Base-by-base conservation (phyloP, 1,284 basidiomycete species). In the Amylostereum areolatum region DNA sequence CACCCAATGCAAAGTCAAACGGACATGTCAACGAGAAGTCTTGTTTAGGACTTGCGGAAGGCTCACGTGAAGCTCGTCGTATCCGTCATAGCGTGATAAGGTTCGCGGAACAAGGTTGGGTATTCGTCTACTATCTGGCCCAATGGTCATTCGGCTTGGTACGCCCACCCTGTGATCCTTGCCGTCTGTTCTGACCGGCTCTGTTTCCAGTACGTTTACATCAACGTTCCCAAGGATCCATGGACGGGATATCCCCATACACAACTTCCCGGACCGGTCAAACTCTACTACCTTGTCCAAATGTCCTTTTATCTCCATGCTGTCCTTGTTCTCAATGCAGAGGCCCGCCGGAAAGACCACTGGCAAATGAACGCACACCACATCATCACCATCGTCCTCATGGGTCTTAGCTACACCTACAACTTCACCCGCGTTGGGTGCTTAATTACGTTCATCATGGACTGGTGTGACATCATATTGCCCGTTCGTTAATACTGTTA, bases 361-460 rank as follows among this genome's bases (percentile, higher is more conserved):
- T 75, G 76, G 66, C 94, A 97, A 69, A 99, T 98, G 96, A 89
- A 97, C 75, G 74, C 83, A 30, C 96, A 99, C 71, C 96, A 99
- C 67, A 66, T 97, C 59, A 87, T 98, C 60, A 96, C 94, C 18
- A 80, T 95, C 51, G 65, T 76, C 36, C 80, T 99, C 55, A 83
- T 97, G 69, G 65, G 75, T 32, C 64, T 73, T 30, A 93, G 89
- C 62, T 99, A 97, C 69, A 75, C 77, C 48, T 83, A 77, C 66
- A 89, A 95, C 68, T 88, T 85, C 62, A 95, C 92, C 7, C 85
- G 92, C 34, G 79, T 96, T 44, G 96, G 96, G 18, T 90, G 85
- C 57, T 72, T 92, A 42, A 83, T 97, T 51, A 85, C 97, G 76
- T 76, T 91, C 47, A 72, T 97, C 34, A 96, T 97, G 92, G 96